Conservation (phyloP, 306 rosid genomes). For the Benincasa hispida region DNA sequence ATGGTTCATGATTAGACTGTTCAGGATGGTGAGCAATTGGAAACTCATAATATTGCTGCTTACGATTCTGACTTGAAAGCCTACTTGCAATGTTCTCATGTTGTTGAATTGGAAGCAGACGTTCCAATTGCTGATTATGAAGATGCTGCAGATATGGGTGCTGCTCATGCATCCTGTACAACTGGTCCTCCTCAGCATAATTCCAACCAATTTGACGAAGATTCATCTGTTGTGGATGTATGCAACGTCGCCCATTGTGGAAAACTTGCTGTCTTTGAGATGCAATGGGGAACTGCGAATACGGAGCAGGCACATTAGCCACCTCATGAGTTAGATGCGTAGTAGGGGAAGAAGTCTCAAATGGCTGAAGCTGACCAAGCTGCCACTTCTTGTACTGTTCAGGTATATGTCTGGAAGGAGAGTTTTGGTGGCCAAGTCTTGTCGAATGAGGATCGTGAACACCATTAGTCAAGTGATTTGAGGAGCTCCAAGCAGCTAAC, state of each 20-base stretch:
- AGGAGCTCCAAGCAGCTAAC: conserved; percentile 16
- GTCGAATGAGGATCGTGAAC: conserved; percentile 13
- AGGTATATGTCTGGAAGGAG: conserved; percentile 11
- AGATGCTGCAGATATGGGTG: conserved; percentile 24
- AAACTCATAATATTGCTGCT: conserved; percentile 24
- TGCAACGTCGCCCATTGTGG: conserved; percentile 16
- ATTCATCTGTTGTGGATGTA: conserved; percentile 19
- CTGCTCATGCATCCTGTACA: conserved; percentile 15
- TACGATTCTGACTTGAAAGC: conserved; percentile 3
- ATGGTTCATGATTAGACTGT: conserved; percentile 16
- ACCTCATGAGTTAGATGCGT: conserved; percentile 17
- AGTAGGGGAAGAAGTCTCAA: conserved; percentile 12
- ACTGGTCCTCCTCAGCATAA: conserved; percentile 24
- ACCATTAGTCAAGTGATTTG: conserved; percentile 13
- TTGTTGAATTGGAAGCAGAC: conserved; percentile 23
- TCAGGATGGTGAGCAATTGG: conserved; percentile 23
- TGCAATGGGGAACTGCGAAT: conserved; percentile 27
- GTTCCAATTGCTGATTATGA: conserved; percentile 22
- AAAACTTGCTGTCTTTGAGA: conserved; percentile 26
- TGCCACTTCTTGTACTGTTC: conserved; percentile 16
- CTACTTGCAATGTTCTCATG: conserved; percentile 17
- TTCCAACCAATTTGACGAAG: conserved; percentile 30
- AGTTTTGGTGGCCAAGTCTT: conserved; percentile 19
- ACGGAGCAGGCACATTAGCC: conserved; percentile 20
- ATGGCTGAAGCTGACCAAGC: conserved; percentile 11